Conservation (phyloP, 139 green algal genomes). For the Marvania coccoides region DNA sequence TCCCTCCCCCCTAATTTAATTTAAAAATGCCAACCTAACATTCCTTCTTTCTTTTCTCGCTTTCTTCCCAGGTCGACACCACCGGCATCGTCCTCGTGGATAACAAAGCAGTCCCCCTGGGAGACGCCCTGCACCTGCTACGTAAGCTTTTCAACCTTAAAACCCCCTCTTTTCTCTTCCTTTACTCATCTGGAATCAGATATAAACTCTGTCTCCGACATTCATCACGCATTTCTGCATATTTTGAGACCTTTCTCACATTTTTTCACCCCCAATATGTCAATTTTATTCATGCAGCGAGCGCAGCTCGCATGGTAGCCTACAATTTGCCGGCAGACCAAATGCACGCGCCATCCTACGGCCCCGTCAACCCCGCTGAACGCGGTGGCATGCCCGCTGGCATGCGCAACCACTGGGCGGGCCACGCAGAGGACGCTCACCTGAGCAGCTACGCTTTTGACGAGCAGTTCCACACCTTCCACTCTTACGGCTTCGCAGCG, state of each 20-base stretch:
- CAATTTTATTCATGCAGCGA: constrained; percentile 31
- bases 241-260: background rate
- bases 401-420: constrained; percentile 72
- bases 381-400: constrained; percentile 66
- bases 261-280: background rate
- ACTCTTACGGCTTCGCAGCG: constrained; percentile 25
- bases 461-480: constrained; percentile 86
- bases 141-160: constrained; percentile 8
- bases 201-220: background rate
- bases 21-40: background rate
- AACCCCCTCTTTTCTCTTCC: background rate
- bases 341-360: constrained; percentile 73
- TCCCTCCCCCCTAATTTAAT: no score
- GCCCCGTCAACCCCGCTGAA: constrained; percentile 62
- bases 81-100: constrained; percentile 43
- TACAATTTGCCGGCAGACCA: constrained; percentile 77
- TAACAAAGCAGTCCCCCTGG: constrained; percentile 19
- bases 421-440: constrained; percentile 69
- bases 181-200: no score
- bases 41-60: background rate
- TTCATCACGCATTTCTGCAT: background rate
- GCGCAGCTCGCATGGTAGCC: constrained; percentile 45
- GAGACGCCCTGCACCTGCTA: constrained; percentile 27
- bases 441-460: constrained; percentile 71
- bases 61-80: constrained; percentile 37